A percentile compares a stretch with the other conserved stretches of the same genome.
phyloP scores from a whole-genome alignment of 768 basidiomycete species.

The Boletales sp. region DNA sequence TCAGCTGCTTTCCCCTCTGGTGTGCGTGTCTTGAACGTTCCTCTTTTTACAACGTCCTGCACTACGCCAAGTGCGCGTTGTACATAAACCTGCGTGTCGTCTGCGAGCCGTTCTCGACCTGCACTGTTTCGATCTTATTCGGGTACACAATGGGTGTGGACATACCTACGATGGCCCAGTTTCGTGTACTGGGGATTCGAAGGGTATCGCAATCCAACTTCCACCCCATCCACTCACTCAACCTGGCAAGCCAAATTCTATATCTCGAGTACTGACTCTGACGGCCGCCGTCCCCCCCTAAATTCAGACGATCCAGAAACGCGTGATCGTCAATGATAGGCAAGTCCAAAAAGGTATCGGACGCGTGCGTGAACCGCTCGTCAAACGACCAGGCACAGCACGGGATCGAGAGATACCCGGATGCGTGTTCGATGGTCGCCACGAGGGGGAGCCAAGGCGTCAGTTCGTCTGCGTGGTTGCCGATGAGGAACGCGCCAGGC shows the following conservation, averaged over 20 bases:
- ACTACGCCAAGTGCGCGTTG: constrained; percentile 53
- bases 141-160: constrained; percentile 5
- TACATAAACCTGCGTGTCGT: constrained; percentile 7
- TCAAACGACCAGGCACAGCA: constrained; percentile 91
- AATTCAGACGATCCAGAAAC: constrained; percentile 45
- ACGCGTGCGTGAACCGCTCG: constrained; percentile 52
- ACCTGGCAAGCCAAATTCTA: constrained; percentile 78
- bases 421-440: constrained; percentile 54
- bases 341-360: constrained; percentile 24
- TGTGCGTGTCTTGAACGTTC: constrained; percentile 65
- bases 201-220: constrained; percentile 80
- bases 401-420: constrained; percentile 80
- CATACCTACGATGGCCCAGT: constrained; percentile 88
- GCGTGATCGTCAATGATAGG: constrained; percentile 20
- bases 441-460: constrained; percentile 93
- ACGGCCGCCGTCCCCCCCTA: constrained; percentile 59
- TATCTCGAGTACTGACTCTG: constrained; percentile 77
- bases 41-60: constrained; percentile 52
- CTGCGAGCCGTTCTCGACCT: constrained; percentile 27
- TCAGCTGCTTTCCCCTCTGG: constrained; percentile 62
- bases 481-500: constrained; percentile 72
- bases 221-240: constrained; percentile 80
- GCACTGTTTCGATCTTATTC: not conserved
- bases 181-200: constrained; percentile 89
- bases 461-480: constrained; percentile 95